These are phyloP conservation scores for Glycine tomentella DNA, from an alignment of 306 rosid genomes.

Conservation along the genomic window DNA sequence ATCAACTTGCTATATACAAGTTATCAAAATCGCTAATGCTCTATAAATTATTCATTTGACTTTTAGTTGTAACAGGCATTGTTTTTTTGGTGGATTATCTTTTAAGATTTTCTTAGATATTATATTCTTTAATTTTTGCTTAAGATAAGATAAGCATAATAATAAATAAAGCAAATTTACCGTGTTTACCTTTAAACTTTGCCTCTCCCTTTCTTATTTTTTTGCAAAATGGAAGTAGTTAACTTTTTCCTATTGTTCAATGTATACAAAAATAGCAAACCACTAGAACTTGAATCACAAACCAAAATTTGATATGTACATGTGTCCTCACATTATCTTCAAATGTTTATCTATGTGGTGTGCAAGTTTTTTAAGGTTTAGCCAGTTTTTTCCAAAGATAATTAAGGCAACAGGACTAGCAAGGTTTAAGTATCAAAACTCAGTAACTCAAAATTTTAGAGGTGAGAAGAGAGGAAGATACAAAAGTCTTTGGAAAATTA, in stretches of 20 bases:
- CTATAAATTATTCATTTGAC: constrained; percentile 3
- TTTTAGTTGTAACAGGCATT: neutral
- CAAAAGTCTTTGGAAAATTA: neutral
- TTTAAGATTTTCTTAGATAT: neutral
- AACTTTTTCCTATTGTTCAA: neutral
- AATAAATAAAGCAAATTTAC: constrained; percentile 18
- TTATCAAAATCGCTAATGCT: constrained; percentile 12
- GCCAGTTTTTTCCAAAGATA: neutral
- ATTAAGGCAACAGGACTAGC: neutral
- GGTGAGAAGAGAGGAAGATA: neutral
- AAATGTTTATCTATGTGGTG: neutral
- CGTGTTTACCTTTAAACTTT: constrained; percentile 9
- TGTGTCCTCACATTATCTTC: neutral
- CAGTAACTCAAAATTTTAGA: neutral
- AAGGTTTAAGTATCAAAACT: neutral
- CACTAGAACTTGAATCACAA: neutral
- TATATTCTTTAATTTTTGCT: constrained; percentile 7
- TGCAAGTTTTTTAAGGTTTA: no score
- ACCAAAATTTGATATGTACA: neutral
- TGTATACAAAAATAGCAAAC: neutral
- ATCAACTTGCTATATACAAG: constrained; percentile 14
- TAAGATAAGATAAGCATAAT: neutral
- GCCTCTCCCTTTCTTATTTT: no score
- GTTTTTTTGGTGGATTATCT: neutral
- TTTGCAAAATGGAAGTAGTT: neutral